Base-by-base conservation (phyloP, 768 basidiomycete species). In the Mycena rosella region DNA sequence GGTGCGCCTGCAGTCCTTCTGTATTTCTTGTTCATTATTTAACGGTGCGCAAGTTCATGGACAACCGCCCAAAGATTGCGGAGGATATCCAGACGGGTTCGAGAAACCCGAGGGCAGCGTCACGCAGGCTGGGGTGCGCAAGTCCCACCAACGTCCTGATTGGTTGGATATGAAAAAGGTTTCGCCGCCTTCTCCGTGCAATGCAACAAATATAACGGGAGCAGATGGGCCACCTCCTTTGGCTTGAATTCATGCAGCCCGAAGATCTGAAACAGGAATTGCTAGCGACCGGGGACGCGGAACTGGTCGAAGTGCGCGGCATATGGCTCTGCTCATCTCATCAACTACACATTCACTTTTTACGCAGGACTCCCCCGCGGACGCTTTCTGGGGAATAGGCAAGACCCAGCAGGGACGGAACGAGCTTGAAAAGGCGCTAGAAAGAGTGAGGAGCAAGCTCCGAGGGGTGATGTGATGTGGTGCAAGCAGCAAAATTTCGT, bases 231-330 rank as follows among this genome's bases (percentile, higher is more conserved):
- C 44, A 62, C 40, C 40, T 47, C 14, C 1, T 52, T 18, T 67
- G 60, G 60, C 56, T 58, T 26, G 58, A 68, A 40, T 68, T 68
- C 27, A 34, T 42, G 3, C 66, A 68, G 42, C 48, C 62, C 30
- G 17, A 29, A 22, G 45, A 55, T n/a, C 47, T 61, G 17, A 51
- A 51, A 30, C 79, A 81, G 17, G 82, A 89, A 65, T 83, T 93
- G 11, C 81, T 93, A 17, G 83, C 78, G 8, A 93, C 91, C 8
- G 89, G 87, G 3, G 85, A 89, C 69, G 87, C 86, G 22, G 86
- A 88, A 57, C 84, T 94, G 27, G 77, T 93, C 3, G 92, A 94
- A 84, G 91, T 90, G 63, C 10, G 17, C 22, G 27, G 9, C 11
- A 22, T 63, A n/a, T 48, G 61, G 53, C 27, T 34, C 42, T 17